phyloP scores from a whole-genome alignment of 2,329 filamentous ascomycete genomes.

The Pseudogymnoascus sp. region DNA sequence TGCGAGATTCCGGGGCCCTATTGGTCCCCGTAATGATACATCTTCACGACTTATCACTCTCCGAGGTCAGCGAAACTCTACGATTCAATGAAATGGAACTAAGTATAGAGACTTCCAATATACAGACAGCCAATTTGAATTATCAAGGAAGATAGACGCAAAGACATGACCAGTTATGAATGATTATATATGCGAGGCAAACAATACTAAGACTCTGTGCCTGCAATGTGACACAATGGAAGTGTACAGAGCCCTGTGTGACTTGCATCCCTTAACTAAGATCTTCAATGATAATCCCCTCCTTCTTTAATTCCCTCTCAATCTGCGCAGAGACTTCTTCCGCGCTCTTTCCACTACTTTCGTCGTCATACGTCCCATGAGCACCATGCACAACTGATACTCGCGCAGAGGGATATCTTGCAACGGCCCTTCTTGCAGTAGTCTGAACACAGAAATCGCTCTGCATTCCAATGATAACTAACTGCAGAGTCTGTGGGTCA shows the following conservation, averaged over 20 bases:
- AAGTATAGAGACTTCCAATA: background rate
- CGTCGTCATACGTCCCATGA: background rate
- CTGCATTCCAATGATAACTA: background rate
- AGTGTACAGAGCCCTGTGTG: background rate
- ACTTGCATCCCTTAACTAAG: background rate
- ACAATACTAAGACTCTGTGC: background rate
- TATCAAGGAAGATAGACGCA: background rate
- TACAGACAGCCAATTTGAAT: background rate
- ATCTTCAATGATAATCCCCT: background rate
- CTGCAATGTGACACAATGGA: background rate
- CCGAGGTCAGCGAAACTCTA: background rate
- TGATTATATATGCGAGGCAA: background rate
- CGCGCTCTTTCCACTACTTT: background rate
- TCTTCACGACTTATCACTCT: background rate
- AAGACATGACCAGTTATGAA: background rate
- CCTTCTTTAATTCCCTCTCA: background rate
- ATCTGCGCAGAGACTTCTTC: background rate
- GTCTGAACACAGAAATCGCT: background rate
- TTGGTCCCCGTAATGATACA: background rate
- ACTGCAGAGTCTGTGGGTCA: background rate
- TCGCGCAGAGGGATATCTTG: background rate
- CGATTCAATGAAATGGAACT: background rate
- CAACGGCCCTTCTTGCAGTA: background rate
- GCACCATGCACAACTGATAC: slow-evolving; percentile 1
- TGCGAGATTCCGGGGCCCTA: background rate